Evolutionary conservation across 108 stramenopile species (phyloP).

Genomic region (Schizochytrium sp.): DNA sequence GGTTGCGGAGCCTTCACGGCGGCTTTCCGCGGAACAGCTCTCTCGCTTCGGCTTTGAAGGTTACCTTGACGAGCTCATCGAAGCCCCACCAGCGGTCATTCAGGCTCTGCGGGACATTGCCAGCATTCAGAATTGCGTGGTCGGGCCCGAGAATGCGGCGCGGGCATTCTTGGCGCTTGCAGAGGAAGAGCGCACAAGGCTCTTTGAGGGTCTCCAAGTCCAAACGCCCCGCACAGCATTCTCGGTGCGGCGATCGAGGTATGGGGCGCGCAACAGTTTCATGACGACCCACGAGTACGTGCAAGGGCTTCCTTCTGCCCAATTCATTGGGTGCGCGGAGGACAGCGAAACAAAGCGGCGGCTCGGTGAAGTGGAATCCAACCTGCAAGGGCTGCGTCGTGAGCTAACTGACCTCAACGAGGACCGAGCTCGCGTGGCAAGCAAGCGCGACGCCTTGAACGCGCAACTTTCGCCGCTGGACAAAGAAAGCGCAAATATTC

Average conservation of each 20-base stretch:
- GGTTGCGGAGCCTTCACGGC: not conserved
- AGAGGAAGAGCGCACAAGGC: not conserved
- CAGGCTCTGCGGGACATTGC: constrained; percentile 53
- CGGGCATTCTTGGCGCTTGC: constrained; percentile 27
- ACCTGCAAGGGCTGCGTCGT: not conserved
- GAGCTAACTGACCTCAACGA: not conserved
- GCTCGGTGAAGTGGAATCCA: not conserved
- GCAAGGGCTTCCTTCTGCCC: not conserved
- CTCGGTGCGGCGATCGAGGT: not conserved
- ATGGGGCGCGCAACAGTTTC: not conserved
- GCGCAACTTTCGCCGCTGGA: not conserved
- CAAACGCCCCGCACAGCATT: not conserved
- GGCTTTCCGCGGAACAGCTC: not conserved
- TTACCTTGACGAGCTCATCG: constrained; percentile 67
- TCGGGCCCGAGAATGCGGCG: constrained; percentile 62
- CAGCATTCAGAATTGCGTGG: constrained; percentile 58
- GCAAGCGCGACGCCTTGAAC: not conserved
- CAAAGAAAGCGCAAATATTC: not conserved
- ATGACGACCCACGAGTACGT: not conserved
- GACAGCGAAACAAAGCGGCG: not conserved
- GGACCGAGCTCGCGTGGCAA: not conserved
- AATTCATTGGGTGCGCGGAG: not conserved
- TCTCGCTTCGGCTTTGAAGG: constrained; percentile 57
- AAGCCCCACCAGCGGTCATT: constrained; percentile 58
- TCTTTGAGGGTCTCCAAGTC: not conserved